phyloP scores from a whole-genome alignment of 768 basidiomycete genomes.

The Austroboletus festivus region DNA sequence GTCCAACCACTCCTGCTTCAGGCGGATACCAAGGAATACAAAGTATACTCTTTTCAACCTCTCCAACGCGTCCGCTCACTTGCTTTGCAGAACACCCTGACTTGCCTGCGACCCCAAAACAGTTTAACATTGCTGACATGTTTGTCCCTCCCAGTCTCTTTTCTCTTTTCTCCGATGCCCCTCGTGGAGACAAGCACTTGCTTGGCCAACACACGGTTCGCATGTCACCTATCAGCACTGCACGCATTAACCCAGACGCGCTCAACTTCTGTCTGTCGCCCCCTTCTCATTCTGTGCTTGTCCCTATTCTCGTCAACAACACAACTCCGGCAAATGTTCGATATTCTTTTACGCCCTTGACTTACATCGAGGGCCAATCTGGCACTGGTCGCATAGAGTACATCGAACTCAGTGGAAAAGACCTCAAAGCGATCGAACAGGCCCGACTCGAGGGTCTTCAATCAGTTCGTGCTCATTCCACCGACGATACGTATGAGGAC shows the following conservation, averaged over 20 bases:
- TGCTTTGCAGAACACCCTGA: conserved; percentile 31
- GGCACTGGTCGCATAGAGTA: conserved; percentile 47
- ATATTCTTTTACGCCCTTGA: conserved; percentile 73
- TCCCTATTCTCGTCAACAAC: conserved; percentile 90
- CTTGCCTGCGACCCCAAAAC: conserved; percentile 41
- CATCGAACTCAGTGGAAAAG: conserved; percentile 56
- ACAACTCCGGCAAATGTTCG: conserved; percentile 68
- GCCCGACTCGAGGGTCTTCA: conserved; percentile 52
- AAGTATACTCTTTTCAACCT: conserved; percentile 25
- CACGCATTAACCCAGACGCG: conserved; percentile 76
- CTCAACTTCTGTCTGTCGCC: conserved; percentile 71
- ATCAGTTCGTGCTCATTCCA: conserved; percentile 38
- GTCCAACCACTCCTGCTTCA: conserved; percentile 17
- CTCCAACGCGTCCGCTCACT: conserved; percentile 2
- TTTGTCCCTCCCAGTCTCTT: conserved; percentile 52
- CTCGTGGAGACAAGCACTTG: conserved; percentile 53
- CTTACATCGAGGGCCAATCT: conserved; percentile 38
- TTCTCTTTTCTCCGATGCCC: conserved; percentile 34
- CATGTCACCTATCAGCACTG: conserved; percentile 92
- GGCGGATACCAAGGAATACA: conserved; percentile 24
- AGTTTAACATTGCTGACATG: conserved; percentile 47
- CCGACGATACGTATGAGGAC: conserved; percentile 71
- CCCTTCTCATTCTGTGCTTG: conserved; percentile 51
- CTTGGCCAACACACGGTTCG: conserved; percentile 89
- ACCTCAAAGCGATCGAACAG: conserved; percentile 66